These are phyloP conservation scores for Pseudozyma thailandica DNA, from an alignment of 1,284 basidiomycete genomes.

Conservation along the genomic window DNA sequence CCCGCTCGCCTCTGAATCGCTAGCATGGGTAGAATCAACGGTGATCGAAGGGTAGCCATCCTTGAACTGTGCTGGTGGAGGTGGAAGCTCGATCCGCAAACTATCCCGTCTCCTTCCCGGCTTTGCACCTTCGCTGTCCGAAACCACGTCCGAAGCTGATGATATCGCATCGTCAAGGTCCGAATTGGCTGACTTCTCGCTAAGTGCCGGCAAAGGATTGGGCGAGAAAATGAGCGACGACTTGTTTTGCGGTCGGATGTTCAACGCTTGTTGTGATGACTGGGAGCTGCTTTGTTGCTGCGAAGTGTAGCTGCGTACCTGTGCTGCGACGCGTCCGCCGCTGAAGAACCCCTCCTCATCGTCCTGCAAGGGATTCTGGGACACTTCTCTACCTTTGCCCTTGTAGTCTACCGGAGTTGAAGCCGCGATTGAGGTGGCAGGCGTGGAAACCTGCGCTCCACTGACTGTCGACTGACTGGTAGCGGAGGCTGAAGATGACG, in stretches of 20 bases:
- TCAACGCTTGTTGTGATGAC: not conserved
- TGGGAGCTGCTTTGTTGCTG: not conserved
- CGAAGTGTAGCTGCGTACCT: not conserved
- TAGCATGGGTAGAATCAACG: conserved; percentile 37
- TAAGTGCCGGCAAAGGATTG: conserved; percentile 28
- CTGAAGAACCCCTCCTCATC: conserved; percentile 29
- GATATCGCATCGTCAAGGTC: conserved; percentile 22
- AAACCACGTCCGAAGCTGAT: conserved; percentile 11
- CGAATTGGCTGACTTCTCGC: conserved; percentile 32
- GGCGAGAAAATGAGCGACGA: conserved; percentile 10
- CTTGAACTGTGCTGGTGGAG: conserved; percentile 34
- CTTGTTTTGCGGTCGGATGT: conserved; percentile 6
- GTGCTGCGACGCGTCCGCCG: too few relatives aligned
- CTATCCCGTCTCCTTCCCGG: conserved; percentile 28
- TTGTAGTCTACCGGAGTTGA: not conserved
- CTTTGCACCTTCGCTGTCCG: conserved; percentile 15
- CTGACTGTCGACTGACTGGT: not conserved
- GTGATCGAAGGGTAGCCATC: conserved; percentile 38
- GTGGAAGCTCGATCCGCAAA: conserved; percentile 45
- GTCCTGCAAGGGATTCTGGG: conserved; percentile 7
- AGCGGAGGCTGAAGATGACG: conserved; percentile 10
- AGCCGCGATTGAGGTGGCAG: conserved; percentile 12
- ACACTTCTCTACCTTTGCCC: conserved; percentile 16
- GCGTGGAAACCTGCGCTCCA: not conserved
- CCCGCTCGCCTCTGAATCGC: conserved; percentile 31